These are phyloP conservation scores for Colletotrichum sp. DNA, from an alignment of 2,329 filamentous ascomycete species.

Conservation along the genomic window DNA sequence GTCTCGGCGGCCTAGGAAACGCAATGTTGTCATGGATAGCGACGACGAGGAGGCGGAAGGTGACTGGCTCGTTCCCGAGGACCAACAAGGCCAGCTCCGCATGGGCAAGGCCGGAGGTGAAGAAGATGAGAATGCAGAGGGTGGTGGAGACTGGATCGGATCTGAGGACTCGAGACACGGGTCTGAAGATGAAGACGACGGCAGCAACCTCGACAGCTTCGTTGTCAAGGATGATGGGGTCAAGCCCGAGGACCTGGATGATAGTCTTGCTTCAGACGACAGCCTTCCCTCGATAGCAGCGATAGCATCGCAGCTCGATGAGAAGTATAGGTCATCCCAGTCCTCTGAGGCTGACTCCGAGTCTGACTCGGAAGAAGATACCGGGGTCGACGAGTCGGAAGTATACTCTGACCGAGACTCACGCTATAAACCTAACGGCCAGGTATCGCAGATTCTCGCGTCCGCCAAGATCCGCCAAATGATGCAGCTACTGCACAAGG, in stretches of 20 bases:
- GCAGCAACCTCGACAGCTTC: conserved; percentile 61
- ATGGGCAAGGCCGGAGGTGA: conserved; percentile 81
- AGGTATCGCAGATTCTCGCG: conserved; percentile 59
- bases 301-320: conserved; percentile 37
- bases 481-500: conserved; percentile 78
- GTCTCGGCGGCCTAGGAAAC: conserved; percentile 48
- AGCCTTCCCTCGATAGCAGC: conserved; percentile 42
- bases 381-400: conserved; percentile 45
- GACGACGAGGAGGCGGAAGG: conserved; percentile 74
- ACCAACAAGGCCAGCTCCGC: conserved; percentile 63
- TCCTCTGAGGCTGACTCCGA: background rate
- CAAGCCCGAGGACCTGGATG: conserved; percentile 32
- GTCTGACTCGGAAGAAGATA: conserved; percentile 41
- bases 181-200: conserved; percentile 59
- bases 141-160: conserved; percentile 79
- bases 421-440: conserved; percentile 33
- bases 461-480: conserved; percentile 94
- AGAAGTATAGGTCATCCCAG: conserved; percentile 1
- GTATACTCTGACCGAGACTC: conserved; percentile 45
- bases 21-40: conserved; percentile 67
- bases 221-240: conserved; percentile 56
- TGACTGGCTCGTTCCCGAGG: conserved; percentile 80
- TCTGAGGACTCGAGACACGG: conserved; percentile 70
- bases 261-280: conserved; percentile 33
- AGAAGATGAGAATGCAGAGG: conserved; percentile 89